A percentile compares a stretch with the other conserved stretches of the same genome.
Conservation (phyloP, 805 yeast species). For the Hanseniaspora guilliermondii region DNA sequence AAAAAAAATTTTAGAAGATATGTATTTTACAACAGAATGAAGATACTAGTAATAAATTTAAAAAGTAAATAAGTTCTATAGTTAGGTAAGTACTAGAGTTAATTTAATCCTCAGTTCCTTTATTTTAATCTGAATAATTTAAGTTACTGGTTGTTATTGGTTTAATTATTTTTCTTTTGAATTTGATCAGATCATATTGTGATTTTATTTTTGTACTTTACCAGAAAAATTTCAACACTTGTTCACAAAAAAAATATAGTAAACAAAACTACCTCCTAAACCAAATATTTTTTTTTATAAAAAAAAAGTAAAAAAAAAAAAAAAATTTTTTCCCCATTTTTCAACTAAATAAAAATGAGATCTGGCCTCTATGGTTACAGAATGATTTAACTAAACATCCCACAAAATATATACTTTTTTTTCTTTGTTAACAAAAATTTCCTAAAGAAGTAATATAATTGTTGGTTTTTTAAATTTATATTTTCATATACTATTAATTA, state of each 20-base stretch:
- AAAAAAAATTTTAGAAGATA: neutral
- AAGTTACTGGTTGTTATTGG: too few relatives aligned
- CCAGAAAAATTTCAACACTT: too few relatives aligned
- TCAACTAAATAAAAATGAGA: neutral
- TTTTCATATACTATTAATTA: neutral
- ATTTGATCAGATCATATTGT: neutral
- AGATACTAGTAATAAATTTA: too few relatives aligned
- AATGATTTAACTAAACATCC: too few relatives aligned
- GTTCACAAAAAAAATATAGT: too few relatives aligned
- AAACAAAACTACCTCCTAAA: too few relatives aligned
- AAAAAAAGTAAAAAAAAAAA: neutral
- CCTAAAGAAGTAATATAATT: neutral
- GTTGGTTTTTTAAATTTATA: neutral
- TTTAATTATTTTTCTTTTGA: too few relatives aligned
- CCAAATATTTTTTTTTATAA: neutral
- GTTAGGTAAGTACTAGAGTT: too few relatives aligned
- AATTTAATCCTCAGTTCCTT: too few relatives aligned
- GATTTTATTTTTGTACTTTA: neutral
- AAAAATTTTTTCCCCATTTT: neutral
- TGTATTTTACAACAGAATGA: too few relatives aligned
- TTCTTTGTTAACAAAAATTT: neutral
- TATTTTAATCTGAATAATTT: neutral
- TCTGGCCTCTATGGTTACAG: too few relatives aligned
- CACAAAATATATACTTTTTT: neutral
- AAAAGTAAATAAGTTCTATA: too few relatives aligned